phyloP scores from a whole-genome alignment of 768 basidiomycete genomes.

The Pleurotus eryngii region DNA sequence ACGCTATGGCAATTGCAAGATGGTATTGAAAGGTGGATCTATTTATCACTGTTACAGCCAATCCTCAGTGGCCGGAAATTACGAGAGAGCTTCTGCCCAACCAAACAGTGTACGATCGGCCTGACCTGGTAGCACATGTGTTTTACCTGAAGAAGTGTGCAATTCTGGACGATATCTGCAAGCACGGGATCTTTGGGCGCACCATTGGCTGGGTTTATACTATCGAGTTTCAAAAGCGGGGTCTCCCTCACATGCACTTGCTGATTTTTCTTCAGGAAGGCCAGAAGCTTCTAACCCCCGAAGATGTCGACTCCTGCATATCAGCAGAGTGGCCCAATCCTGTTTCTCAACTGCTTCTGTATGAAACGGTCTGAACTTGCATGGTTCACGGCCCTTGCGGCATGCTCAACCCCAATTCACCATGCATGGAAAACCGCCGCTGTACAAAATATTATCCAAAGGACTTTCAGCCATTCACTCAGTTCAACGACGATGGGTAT shows the following conservation, averaged over 20 bases:
- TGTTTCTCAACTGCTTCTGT: conserved; percentile 27
- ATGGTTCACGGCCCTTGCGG: conserved; percentile 39
- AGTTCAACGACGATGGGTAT: conserved; percentile 31
- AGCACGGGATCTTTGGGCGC: conserved; percentile 36
- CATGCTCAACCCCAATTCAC: conserved; percentile 12
- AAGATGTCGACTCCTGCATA: conserved; percentile 33
- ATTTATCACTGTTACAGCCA: no score
- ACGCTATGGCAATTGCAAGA: no score
- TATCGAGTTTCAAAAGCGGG: conserved; percentile 58
- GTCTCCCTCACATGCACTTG: conserved; percentile 53
- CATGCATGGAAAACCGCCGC: conserved; percentile 33
- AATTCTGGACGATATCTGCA: conserved; percentile 29
- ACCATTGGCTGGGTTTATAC: conserved; percentile 43
- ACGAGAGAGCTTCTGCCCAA: no score
- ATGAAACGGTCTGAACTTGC: conserved; percentile 28
- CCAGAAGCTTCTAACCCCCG: conserved; percentile 29
- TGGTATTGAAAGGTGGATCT: no score
- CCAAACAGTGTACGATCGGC: conserved; percentile 24
- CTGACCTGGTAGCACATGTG: conserved; percentile 44
- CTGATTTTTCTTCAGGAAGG: conserved; percentile 36
- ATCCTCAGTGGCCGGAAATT: no score
- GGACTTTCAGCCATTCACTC: conserved; percentile 24
- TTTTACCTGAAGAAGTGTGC: conserved; percentile 41
- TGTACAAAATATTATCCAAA: conserved; percentile 40
- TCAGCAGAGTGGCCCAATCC: conserved; percentile 35